Evolutionary conservation across 2,329 filamentous ascomycete species (phyloP).

Genomic region (Pezicula neosporulosa): DNA sequence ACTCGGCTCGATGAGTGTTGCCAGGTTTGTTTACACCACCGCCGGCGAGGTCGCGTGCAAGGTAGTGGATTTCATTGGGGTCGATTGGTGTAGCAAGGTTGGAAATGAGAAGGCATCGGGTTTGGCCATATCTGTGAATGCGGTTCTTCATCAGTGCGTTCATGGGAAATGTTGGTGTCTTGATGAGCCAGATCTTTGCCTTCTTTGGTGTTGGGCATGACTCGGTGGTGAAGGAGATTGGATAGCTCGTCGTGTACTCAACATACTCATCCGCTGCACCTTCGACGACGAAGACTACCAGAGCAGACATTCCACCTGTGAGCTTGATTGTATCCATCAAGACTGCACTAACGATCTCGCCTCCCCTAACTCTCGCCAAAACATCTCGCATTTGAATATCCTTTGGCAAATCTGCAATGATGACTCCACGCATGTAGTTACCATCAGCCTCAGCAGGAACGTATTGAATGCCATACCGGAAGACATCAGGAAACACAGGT

Average conservation of each 20-base stretch:
- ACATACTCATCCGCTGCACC: slow-evolving; percentile 18
- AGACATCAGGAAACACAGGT: slow-evolving; percentile 14
- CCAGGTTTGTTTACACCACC: neutral
- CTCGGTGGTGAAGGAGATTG: slow-evolving; percentile 9
- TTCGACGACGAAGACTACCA: slow-evolving; percentile 20
- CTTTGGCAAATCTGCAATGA: slow-evolving; percentile 16
- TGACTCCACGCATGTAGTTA: slow-evolving; percentile 17
- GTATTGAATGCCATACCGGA: slow-evolving; percentile 20
- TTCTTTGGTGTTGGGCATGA: slow-evolving; percentile 1
- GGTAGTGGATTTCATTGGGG: neutral
- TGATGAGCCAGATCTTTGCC: slow-evolving; percentile 11
- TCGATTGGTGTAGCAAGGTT: slow-evolving; percentile 9
- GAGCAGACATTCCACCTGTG: slow-evolving; percentile 11
- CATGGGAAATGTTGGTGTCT: slow-evolving; percentile 21
- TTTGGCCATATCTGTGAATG: slow-evolving; percentile 3
- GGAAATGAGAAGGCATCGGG: slow-evolving; percentile 18
- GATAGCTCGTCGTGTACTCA: slow-evolving; percentile 8
- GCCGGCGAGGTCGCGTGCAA: slow-evolving; percentile 7
- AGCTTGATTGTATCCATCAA: slow-evolving; percentile 9
- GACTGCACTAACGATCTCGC: slow-evolving; percentile 13
- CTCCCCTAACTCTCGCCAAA: slow-evolving; percentile 19
- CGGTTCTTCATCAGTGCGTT: neutral
- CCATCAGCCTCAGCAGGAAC: slow-evolving; percentile 10
- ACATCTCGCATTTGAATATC: slow-evolving; percentile 18
- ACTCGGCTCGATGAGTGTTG: slow-evolving; percentile 4